Conservation (phyloP, 2,329 filamentous ascomycete genomes). For the Emmonsiellopsis sp. region DNA sequence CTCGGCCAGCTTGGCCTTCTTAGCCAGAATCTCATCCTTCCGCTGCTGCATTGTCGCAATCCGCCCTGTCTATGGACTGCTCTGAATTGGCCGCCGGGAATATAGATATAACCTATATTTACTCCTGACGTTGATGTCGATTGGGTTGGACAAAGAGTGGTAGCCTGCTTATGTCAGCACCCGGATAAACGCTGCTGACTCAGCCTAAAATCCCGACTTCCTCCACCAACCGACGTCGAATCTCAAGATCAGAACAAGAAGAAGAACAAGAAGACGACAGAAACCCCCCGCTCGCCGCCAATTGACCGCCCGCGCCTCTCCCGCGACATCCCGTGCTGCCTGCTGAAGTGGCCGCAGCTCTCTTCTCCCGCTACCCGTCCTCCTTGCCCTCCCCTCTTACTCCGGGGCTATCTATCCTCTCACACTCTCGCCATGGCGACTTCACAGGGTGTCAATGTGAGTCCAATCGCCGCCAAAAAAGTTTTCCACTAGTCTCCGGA, state of each 20-base stretch:
- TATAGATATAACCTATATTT: not conserved
- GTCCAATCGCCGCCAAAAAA: constrained; percentile 12
- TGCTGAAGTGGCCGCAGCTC: constrained; percentile 13
- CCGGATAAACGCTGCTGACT: too few species aligned
- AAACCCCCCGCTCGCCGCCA: too few species aligned
- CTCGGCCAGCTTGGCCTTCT: constrained; percentile 94
- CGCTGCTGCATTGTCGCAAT: constrained; percentile 51
- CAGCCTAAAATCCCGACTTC: too few species aligned
- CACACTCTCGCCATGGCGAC: constrained; percentile 48
- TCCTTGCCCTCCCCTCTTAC: constrained; percentile 33
- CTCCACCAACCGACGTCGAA: too few species aligned
- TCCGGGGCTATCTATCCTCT: constrained; percentile 31
- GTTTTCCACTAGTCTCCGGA: not conserved
- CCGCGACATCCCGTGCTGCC: too few species aligned
- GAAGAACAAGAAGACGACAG: too few species aligned
- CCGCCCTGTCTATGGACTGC: not conserved
- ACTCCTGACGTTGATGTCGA: not conserved
- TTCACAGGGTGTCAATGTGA: constrained; percentile 60
- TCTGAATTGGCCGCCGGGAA: not conserved
- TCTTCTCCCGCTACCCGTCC: constrained; percentile 28
- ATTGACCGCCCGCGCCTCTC: too few species aligned
- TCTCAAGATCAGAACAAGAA: too few species aligned
- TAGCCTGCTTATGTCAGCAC: too few species aligned
- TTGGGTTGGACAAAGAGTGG: too few species aligned
- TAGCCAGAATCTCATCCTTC: constrained; percentile 91